Base-by-base conservation (phyloP, 2,329 filamentous ascomycete species). In the Colletotrichum sp. region DNA sequence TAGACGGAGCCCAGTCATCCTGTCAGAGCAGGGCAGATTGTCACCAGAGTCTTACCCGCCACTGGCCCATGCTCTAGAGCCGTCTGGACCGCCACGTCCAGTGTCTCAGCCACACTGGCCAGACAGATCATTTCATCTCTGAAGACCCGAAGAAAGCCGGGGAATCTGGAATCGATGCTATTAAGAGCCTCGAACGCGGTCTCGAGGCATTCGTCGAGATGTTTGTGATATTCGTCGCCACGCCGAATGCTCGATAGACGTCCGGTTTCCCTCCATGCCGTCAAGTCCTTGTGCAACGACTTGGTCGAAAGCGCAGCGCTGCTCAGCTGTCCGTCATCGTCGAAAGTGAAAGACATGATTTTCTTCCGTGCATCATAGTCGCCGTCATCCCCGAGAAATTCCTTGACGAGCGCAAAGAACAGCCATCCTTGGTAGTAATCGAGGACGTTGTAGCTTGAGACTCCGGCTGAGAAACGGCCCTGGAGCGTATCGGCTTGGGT, bases 401-500 rank as follows among this genome's bases (percentile, higher is more conserved):
- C 72, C 2, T 32, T 21, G 5, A 75, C 16, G 26, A 75, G 60
- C 3, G 60, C 57, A 21, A 49, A 72, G 15, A 66, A 72, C 5
- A 75, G 52, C 59, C 68, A 75, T 15, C 68, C 72, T 49, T 75
- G 72, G 44, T 71, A 71, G 49, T 30, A 75, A 49, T 71, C 68
- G 34, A 75, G 28, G 49, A 75, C 68, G 10, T 71, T 26, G n/a
- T 26, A 26, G 36, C 36, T 60, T 12, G 60, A 39, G 16, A 75
- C 34, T 8, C 26, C 60, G n/a, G 68, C 72, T 6, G 59, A 26
- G 24, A 34, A 59, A 28, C 12, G 44, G 13, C 69, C 63, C 21
- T 18, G 21, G 9, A 76, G n/a, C n/a, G 59, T 67, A 34, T 76
- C 72, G 15, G 52, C 69, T 49, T 72, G 72, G 3, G 52, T 76